Percentiles rank a stretch among this genome's conserved stretches.
Evolutionary conservation across 306 rosid species (phyloP).

Genomic region (Malus sieversii): DNA sequence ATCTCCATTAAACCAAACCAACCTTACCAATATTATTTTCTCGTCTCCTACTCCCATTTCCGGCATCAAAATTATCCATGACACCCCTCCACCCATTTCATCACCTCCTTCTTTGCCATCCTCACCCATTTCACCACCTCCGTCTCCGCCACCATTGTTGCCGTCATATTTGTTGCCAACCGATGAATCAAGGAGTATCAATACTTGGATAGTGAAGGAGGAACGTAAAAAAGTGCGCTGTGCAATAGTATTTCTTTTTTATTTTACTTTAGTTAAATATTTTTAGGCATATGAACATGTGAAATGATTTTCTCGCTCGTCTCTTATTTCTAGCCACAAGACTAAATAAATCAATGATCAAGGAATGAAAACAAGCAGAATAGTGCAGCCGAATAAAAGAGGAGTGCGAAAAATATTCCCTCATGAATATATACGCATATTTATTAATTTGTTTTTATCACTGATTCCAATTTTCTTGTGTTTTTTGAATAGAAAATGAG

Average conservation of each 20-base stretch:
- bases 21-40: neutral
- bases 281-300: too few species aligned
- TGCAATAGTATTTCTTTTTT: neutral
- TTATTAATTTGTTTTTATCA: neutral
- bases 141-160: neutral
- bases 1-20: slow-evolving; percentile 10
- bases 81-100: neutral
- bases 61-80: neutral
- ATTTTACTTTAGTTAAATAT: too few species aligned
- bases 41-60: neutral
- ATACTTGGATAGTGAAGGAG: neutral
- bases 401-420: neutral
- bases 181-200: neutral
- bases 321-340: neutral
- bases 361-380: neutral
- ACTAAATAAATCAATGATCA: neutral
- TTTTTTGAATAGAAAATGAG: slow-evolving; percentile 2
- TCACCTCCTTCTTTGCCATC: neutral
- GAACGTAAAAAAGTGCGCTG: neutral
- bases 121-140: neutral
- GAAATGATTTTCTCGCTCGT: neutral
- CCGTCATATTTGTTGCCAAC: neutral
- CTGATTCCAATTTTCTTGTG: neutral
- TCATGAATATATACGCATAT: neutral
- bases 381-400: neutral